Base-by-base conservation (phyloP, 352 stramenopile species). In the Globisporangium cederbergense region DNA sequence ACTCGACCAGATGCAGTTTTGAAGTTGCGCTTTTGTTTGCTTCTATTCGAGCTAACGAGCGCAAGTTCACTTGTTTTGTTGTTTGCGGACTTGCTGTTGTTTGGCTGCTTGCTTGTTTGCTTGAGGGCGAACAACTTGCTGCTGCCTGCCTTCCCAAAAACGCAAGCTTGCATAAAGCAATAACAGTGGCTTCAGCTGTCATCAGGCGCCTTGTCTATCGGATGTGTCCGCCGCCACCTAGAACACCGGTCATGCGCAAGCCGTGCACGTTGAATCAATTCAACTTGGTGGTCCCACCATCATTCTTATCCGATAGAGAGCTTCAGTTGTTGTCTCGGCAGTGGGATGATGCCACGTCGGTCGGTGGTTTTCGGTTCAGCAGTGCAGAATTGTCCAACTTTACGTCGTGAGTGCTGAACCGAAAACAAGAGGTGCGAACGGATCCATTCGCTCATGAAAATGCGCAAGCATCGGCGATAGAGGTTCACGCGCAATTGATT, bases 251-350 rank as follows among this genome's bases (percentile, higher is more conserved):
- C 14, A 14, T 46, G 42, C 42, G 42, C 18, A 56, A 42, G 10
- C 13, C 28, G 25, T 22, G 36, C 4, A 28, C 18, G 4, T 10
- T 28, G 30, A 28, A 9, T 14, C 14, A 28, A 58, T 58, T 32
- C 4, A 7, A 36, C 22, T 25, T 25, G 32, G 32, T 8, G 22
- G 30, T 58, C 30, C 51, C 51, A 45, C 30, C 52, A 58, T 58
- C 52, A 46, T 58, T 58, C 52, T 58, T 58, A 46, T 58, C 52
- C 52, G 38, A 14, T 28, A 30, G 20, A 36, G 32, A 50, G 43
- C 43, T 45, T 45, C 40, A 45, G 40, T 5, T 45, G 43, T 22
- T 6, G 42, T 50, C 18, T 8, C 13, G 32, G 32, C 32, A 25
- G 43, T 51, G 45, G 45, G 45, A 51, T 25, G 45, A 28, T 51